These are phyloP conservation scores for Epichloe amarillans DNA, from an alignment of 2,329 filamentous ascomycete genomes.

Conservation along the genomic window DNA sequence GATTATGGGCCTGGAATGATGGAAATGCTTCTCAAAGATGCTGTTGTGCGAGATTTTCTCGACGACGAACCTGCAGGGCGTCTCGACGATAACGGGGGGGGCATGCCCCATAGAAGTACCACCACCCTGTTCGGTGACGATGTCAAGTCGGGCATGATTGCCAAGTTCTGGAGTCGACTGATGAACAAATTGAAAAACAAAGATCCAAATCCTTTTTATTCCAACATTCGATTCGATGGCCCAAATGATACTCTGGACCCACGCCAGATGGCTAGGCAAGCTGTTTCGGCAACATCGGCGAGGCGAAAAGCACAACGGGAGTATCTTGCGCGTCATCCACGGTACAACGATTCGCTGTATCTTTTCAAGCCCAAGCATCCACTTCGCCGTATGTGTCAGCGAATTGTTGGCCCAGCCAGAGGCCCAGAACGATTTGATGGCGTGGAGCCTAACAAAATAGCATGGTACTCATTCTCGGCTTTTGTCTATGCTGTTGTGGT, in stretches of 20 bases:
- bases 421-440: constrained; percentile 81
- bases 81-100: constrained; percentile 18
- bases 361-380: constrained; percentile 70
- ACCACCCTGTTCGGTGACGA: constrained; percentile 25
- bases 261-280: constrained; percentile 77
- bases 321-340: constrained; percentile 74
- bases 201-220: constrained; percentile 93
- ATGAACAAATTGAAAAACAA: constrained; percentile 42
- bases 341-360: constrained; percentile 85
- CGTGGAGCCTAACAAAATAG: constrained; percentile 70
- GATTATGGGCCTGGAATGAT: constrained; percentile 86
- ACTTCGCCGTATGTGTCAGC: constrained; percentile 71
- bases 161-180: constrained; percentile 48
- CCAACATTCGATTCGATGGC: constrained; percentile 54
- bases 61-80: constrained; percentile 49
- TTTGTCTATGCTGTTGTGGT: constrained; percentile 91
- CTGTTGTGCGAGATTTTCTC: constrained; percentile 86
- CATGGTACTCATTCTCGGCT: constrained; percentile 89
- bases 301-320: constrained; percentile 82
- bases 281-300: constrained; percentile 68
- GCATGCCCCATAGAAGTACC: constrained; percentile 17
- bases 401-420: constrained; percentile 79
- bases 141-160: constrained; percentile 44
- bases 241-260: constrained; percentile 72
- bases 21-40: constrained; percentile 94